Evolutionary conservation across 2,329 filamentous ascomycete genomes (phyloP).

Genomic region (Penicillium polonicum): DNA sequence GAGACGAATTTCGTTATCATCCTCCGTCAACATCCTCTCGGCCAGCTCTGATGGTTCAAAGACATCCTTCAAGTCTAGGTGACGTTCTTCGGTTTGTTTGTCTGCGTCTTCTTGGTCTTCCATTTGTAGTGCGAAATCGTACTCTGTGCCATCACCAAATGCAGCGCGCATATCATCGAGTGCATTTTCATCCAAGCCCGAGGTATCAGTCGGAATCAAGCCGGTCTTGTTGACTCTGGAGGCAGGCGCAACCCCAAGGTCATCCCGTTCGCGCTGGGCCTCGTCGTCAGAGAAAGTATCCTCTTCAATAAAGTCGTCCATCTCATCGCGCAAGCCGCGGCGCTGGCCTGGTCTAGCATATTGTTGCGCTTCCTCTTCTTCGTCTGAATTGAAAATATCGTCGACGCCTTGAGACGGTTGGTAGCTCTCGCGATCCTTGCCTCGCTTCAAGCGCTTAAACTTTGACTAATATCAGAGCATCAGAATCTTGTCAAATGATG

Average conservation of each 20-base stretch:
- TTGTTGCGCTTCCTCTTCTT: constrained; percentile 66
- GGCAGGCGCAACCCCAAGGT: constrained; percentile 83
- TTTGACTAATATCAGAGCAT: constrained; percentile 63
- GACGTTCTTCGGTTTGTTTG: constrained; percentile 73
- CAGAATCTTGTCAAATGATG: constrained; percentile 2
- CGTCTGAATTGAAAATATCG: constrained; percentile 94
- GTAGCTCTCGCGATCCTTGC: constrained; percentile 62
- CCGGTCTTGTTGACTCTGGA: constrained; percentile 67
- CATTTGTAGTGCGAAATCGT: constrained; percentile 87
- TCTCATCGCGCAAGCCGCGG: constrained; percentile 70
- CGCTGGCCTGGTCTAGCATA: constrained; percentile 50
- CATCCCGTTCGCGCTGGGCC: constrained; percentile 71
- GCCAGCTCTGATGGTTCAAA: constrained; percentile 94
- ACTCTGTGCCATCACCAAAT: constrained; percentile 93
- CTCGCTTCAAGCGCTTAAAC: constrained; percentile 94
- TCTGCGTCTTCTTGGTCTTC: constrained; percentile 82
- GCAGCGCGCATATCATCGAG: constrained; percentile 95
- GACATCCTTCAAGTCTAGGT: constrained; percentile 91
- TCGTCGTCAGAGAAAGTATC: constrained; percentile 89
- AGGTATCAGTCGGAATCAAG: constrained; percentile 70
- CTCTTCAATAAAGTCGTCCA: constrained; percentile 96
- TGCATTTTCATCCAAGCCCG: constrained; percentile 85
- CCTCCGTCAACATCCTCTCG: constrained; percentile 92
- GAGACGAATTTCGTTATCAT: constrained; percentile 86
- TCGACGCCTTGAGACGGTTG: constrained; percentile 71